phyloP scores from a whole-genome alignment of 768 basidiomycete genomes.

The Rhizopogon roseolus region DNA sequence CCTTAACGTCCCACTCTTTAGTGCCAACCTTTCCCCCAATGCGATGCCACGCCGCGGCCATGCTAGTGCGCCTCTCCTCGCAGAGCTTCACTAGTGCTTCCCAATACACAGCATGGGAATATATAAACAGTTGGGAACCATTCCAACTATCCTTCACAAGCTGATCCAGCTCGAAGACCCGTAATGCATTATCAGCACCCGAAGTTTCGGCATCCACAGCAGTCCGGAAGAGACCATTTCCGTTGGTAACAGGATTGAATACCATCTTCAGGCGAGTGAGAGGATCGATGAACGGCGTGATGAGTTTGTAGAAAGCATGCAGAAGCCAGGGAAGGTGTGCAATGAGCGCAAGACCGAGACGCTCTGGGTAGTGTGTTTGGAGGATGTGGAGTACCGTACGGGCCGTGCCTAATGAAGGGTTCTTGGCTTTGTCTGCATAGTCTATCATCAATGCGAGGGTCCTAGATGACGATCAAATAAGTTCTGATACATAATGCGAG shows the following conservation, averaged over 20 bases:
- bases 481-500: too few species aligned
- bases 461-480: slow-evolving; percentile 29
- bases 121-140: slow-evolving; percentile 63
- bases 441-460: slow-evolving; percentile 70
- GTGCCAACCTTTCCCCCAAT: slow-evolving; percentile 68
- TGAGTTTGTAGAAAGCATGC: slow-evolving; percentile 70
- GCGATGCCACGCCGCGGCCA: slow-evolving; percentile 59
- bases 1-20: slow-evolving; percentile 78
- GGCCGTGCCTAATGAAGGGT: slow-evolving; percentile 34
- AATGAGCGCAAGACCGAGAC: slow-evolving; percentile 70
- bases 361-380: slow-evolving; percentile 83
- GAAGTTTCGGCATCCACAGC: slow-evolving; percentile 12
- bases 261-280: slow-evolving; percentile 70
- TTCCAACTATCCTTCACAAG: slow-evolving; percentile 70
- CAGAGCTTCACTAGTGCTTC: slow-evolving; percentile 53
- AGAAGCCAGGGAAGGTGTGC: slow-evolving; percentile 80
- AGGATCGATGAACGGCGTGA: slow-evolving; percentile 81
- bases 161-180: slow-evolving; percentile 62
- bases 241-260: slow-evolving; percentile 54
- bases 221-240: slow-evolving; percentile 21
- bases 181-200: neutral
- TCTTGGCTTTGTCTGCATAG: slow-evolving; percentile 70
- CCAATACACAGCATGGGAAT: slow-evolving; percentile 77
- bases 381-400: slow-evolving; percentile 54
- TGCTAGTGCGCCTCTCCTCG: slow-evolving; percentile 40